Conservation (phyloP, 148 eudicot species). For the Fallopia convolvulus region DNA sequence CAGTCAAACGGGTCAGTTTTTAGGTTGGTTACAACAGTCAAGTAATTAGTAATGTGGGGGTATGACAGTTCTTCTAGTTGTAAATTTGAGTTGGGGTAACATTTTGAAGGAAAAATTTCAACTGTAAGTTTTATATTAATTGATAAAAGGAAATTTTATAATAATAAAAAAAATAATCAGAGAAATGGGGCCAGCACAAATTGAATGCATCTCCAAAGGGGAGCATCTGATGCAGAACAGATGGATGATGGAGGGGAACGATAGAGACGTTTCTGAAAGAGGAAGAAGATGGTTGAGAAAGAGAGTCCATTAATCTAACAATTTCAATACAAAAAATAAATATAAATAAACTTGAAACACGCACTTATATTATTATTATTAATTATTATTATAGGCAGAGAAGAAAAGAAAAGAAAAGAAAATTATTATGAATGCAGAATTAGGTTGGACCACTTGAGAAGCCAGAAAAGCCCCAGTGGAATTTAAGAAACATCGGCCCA, state of each 20-base stretch:
- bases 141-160: background rate
- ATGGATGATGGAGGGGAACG: slow-evolving; percentile 2
- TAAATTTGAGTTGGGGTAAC: background rate
- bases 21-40: background rate
- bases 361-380: background rate
- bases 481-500: slow-evolving; percentile 58
- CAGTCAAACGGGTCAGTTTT: slow-evolving; percentile 1
- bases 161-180: background rate
- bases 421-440: background rate
- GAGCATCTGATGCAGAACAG: slow-evolving; percentile 13
- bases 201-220: slow-evolving; percentile 10
- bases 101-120: background rate
- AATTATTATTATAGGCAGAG: background rate
- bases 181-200: background rate
- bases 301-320: background rate
- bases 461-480: slow-evolving; percentile 33
- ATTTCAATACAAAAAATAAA: too few relatives aligned
- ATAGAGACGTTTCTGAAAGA: slow-evolving; percentile 9
- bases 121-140: background rate
- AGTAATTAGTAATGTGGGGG: background rate
- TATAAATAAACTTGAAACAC: background rate
- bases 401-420: background rate
- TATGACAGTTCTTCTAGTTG: background rate
- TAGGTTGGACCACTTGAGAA: slow-evolving; percentile 9
- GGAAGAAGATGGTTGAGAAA: background rate